These are phyloP conservation scores for Colletotrichum australisinense DNA, from an alignment of 2,329 filamentous ascomycete species.

Conservation along the genomic window DNA sequence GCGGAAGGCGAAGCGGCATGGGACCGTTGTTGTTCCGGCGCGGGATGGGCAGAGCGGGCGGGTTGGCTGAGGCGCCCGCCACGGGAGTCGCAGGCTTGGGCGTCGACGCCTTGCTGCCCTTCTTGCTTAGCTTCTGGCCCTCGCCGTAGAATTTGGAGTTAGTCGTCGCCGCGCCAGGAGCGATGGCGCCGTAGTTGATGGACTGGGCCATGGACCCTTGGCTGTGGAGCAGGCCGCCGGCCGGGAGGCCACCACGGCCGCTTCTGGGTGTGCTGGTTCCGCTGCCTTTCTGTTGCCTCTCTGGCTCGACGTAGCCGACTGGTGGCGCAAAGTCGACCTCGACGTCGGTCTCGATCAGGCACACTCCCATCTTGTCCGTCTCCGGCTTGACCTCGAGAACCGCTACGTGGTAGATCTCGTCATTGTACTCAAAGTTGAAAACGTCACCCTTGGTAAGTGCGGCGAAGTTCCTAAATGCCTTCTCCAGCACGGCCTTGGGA, in stretches of 20 bases:
- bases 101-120: conserved; percentile 78
- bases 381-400: conserved; percentile 94
- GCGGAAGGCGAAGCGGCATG: conserved; percentile 84
- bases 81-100: conserved; percentile 81
- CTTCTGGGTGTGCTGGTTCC: conserved; percentile 91
- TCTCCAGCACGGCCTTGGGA: conserved; percentile 96
- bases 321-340: conserved; percentile 96
- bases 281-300: conserved; percentile 66
- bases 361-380: conserved; percentile 84
- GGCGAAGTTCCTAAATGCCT: conserved; percentile 95
- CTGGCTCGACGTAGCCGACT: conserved; percentile 92
- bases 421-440: conserved; percentile 97
- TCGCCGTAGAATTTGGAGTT: conserved; percentile 83
- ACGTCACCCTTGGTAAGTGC: conserved; percentile 93
- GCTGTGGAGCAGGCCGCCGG: conserved; percentile 80
- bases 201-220: conserved; percentile 96
- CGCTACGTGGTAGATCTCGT: conserved; percentile 91
- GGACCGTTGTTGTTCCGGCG: conserved; percentile 81
- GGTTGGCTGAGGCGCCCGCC: conserved; percentile 63
- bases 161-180: conserved; percentile 77
- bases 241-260: conserved; percentile 66
- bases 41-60: conserved; percentile 44
- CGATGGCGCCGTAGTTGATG: conserved; percentile 96
- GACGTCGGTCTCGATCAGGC: conserved; percentile 95
- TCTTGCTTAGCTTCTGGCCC: conserved; percentile 89